Conservation (phyloP, 768 basidiomycete genomes). For the Daedaleopsis nitida region DNA sequence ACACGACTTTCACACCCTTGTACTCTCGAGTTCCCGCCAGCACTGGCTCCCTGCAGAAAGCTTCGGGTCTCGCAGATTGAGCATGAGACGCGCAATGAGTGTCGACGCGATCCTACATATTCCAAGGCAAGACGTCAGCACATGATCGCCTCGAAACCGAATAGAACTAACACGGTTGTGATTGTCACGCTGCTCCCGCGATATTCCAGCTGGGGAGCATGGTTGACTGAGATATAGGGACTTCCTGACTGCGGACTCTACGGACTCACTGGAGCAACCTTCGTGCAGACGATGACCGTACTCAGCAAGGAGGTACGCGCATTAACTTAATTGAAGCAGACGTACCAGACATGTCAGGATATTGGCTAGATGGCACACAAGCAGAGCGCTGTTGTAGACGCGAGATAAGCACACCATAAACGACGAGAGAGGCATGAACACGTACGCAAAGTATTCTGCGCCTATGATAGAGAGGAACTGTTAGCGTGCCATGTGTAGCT, state of each 20-base stretch:
- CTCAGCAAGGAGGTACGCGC: not conserved
- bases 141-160: too few species aligned
- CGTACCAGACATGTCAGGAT: constrained; percentile 10
- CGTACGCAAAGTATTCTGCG: not conserved
- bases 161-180: constrained; percentile 7
- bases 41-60: not conserved
- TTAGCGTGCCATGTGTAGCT: not conserved
- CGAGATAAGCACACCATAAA: not conserved
- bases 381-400: not conserved
- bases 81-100: constrained; percentile 16
- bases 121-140: not conserved
- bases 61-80: constrained; percentile 17
- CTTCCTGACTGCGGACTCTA: not conserved
- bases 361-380: constrained; percentile 8
- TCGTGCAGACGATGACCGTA: not conserved
- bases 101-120: constrained; percentile 10
- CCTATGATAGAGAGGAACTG: not conserved
- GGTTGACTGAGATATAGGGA: not conserved
- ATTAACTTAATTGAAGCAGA: not conserved
- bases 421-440: not conserved
- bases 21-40: too few species aligned
- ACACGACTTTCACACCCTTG: too few species aligned
- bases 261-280: not conserved
- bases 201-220: not conserved
- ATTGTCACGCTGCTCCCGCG: constrained; percentile 12